Conservation (phyloP, 768 basidiomycete species). For the Lanmaoa rubissima region DNA sequence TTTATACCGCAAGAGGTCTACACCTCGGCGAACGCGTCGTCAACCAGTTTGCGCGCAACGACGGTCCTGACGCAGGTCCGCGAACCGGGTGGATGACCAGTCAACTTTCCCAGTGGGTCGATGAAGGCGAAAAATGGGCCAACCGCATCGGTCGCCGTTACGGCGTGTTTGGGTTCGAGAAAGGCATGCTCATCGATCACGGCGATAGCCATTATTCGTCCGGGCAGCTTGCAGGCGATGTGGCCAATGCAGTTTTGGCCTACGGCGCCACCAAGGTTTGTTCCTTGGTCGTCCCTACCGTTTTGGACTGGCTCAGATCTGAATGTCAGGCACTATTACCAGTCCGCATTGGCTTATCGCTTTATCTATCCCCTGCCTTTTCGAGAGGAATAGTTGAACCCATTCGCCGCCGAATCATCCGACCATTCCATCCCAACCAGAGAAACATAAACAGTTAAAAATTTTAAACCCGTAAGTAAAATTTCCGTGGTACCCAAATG, state of each 20-base stretch:
- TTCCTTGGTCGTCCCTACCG: background rate
- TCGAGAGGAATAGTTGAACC: constrained; percentile 68
- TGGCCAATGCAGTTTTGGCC: constrained; percentile 80
- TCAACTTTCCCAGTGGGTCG: constrained; percentile 58
- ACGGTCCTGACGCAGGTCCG: constrained; percentile 14
- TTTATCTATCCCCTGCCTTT: constrained; percentile 73
- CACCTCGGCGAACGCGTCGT: constrained; percentile 72
- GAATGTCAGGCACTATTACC: constrained; percentile 67
- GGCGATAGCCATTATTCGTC: constrained; percentile 19
- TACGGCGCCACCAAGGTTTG: constrained; percentile 78
- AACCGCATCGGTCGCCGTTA: constrained; percentile 71
- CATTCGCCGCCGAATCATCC: constrained; percentile 35
- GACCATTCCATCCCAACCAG: constrained; percentile 15
- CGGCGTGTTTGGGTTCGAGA: constrained; percentile 77
- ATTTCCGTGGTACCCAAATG: constrained; percentile 23
- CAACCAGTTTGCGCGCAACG: constrained; percentile 30
- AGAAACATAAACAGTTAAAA: background rate
- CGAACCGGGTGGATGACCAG: constrained; percentile 40
- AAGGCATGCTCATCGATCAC: constrained; percentile 29
- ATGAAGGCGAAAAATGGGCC: constrained; percentile 74
- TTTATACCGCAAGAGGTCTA: constrained; percentile 62
- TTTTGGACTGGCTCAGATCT: background rate
- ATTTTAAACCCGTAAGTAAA: constrained; percentile 29
- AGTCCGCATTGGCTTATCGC: constrained; percentile 63
- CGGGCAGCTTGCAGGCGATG: constrained; percentile 62